Percentiles rank a stretch among this genome's conserved stretches.
Conservation (phyloP, 78 protist species). For the Dictyostelium capitatum region DNA sequence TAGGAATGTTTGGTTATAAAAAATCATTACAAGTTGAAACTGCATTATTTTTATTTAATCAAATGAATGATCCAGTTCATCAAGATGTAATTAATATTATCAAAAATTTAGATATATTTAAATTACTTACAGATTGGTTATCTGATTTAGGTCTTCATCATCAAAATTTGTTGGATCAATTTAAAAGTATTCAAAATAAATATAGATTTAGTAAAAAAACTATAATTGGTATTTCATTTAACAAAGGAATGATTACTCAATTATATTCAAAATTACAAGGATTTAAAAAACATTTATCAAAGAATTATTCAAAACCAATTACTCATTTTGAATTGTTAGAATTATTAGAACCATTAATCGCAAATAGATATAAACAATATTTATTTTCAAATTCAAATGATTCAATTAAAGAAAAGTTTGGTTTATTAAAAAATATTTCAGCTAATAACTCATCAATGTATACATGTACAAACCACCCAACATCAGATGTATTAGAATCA, state of each 20-base stretch:
- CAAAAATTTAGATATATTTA: background rate
- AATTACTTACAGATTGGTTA: background rate
- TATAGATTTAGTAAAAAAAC: background rate
- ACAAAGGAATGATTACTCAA: background rate
- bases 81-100: background rate
- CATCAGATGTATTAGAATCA: background rate
- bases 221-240: background rate
- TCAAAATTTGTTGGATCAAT: background rate
- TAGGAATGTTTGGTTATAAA: too few species aligned
- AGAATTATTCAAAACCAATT: background rate
- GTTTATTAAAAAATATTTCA: too few species aligned
- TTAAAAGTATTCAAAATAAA: background rate
- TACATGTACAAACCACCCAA: too few species aligned
- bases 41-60: background rate
- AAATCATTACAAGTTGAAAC: background rate
- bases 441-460: too few species aligned
- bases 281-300: too few species aligned
- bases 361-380: background rate
- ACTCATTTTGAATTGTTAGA: constrained; percentile 10
- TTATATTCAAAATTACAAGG: background rate
- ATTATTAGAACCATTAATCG: background rate
- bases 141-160: background rate
- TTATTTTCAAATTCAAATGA: background rate
- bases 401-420: background rate
- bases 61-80: background rate